A percentile compares a stretch with the other conserved stretches of the same genome.
Conservation (phyloP, 2,329 filamentous ascomycete species). For the Lizonia empirigonia region DNA sequence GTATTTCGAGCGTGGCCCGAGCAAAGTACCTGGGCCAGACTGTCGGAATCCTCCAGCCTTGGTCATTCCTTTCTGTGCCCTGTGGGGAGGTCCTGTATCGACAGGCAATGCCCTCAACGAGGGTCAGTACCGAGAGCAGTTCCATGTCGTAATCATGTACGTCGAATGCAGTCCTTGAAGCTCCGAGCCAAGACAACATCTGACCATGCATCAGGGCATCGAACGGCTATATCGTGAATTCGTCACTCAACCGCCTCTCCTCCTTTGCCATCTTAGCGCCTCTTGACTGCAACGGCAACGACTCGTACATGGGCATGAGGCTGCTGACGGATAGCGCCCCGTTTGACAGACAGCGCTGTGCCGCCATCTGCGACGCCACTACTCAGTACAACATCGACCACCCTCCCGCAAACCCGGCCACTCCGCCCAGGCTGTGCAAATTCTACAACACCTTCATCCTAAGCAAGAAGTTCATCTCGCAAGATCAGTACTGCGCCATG, state of each 20-base stretch:
- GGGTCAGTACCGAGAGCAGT: slow-evolving; percentile 1
- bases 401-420: not conserved
- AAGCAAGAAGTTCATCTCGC: slow-evolving; percentile 30
- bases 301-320: slow-evolving; percentile 4
- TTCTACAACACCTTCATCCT: slow-evolving; percentile 44
- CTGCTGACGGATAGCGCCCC: not conserved
- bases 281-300: not conserved
- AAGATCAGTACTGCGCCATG: slow-evolving; percentile 39
- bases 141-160: slow-evolving; percentile 5
- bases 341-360: not conserved
- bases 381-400: not conserved
- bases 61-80: not conserved
- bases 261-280: not conserved
- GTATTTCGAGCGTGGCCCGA: slow-evolving; percentile 3
- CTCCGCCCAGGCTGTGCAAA: slow-evolving; percentile 26
- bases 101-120: not conserved
- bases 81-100: slow-evolving; percentile 4
- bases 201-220: not conserved
- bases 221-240: slow-evolving; percentile 1
- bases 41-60: not conserved
- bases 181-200: not conserved
- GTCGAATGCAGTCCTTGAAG: not conserved
- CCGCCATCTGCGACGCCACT: not conserved
- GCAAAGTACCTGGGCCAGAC: not conserved
- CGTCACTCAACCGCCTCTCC: not conserved